Base-by-base conservation (phyloP, 1,284 basidiomycete genomes). In the Moniliophthora roreri region DNA sequence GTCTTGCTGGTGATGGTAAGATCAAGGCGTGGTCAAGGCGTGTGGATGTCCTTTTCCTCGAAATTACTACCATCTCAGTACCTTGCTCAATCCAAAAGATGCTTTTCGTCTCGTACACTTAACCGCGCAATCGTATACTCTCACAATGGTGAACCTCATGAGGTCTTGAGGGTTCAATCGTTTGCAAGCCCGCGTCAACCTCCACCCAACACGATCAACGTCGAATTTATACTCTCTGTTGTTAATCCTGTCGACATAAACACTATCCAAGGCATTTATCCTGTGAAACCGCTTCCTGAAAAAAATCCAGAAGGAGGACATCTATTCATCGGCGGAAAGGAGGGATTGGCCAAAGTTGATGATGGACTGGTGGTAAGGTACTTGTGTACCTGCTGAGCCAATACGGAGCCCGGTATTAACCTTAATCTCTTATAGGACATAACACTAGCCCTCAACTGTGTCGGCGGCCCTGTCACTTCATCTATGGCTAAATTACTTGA, bases 221-320 rank as follows among this genome's bases (percentile, higher is more conserved):
- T 93, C 60, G 77, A 77, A 57, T 84, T 87, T 64, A 69, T 86
- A 15, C 77, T 91, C n/a, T 78, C 87, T 2, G 87, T 91, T 4
- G 80, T 93, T 52, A 93, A 93, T 63, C 90, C 90, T 2, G 82
- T 89, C 8, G 91, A 93, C 59, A 68, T 89, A 60, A 93, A 93
- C 58, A 87, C 90, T 42, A 78, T 93, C 40, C 85, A 93, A 67
- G 92, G 92, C 11, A 80, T 89, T 15, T 93, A 93, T 64, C 91
- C 91, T 0, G 67, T 79, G 13, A 85, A 82, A 59, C 87, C 90
- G 0, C 62, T 60, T 1, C 70, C 73, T 20, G 65, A 72, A 7
- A 68, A 72, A 13, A 65, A 69, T 24, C 58, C 81, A 40, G 56
- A 61, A 8, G 65, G 66, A 0, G 46, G 69, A 10, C 65, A 76